phyloP scores from a whole-genome alignment of 108 stramenopile genomes.

The Cyclotella distinguenda region DNA sequence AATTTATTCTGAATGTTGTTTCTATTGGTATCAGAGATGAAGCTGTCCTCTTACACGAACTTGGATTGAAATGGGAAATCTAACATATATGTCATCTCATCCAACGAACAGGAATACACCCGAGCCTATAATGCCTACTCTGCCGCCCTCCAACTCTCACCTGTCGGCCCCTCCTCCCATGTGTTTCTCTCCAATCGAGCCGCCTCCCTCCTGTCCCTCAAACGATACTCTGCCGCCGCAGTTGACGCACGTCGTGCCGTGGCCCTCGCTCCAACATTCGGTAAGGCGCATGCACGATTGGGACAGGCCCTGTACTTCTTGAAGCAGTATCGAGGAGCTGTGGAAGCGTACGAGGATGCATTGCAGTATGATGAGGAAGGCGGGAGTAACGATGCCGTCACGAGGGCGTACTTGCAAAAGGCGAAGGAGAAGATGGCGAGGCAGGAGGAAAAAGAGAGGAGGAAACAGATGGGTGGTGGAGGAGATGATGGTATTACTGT shows the following conservation, averaged over 20 bases:
- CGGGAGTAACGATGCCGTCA: conserved; percentile 56
- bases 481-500: conserved; percentile 56
- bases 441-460: conserved; percentile 59
- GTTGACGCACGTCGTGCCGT: conserved; percentile 83
- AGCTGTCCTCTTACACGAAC: background rate
- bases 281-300: conserved; percentile 91
- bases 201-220: conserved; percentile 77
- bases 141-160: conserved; percentile 83
- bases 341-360: conserved; percentile 88
- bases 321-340: conserved; percentile 79
- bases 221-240: conserved; percentile 82
- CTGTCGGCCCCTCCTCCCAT: conserved; percentile 87
- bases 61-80: too few relatives aligned
- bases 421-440: conserved; percentile 68
- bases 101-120: conserved; percentile 63
- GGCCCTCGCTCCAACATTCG: conserved; percentile 86
- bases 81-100: too few relatives aligned
- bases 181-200: conserved; percentile 86
- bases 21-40: background rate
- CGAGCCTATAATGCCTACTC: conserved; percentile 87
- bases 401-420: conserved; percentile 81
- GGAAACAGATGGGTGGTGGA: conserved; percentile 14
- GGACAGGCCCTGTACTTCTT: conserved; percentile 86
- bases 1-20: background rate
- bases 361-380: conserved; percentile 69